Evolutionary conservation across 2,329 filamentous ascomycete species (phyloP).

Genomic region (Colletotrichum orchidophilum): DNA sequence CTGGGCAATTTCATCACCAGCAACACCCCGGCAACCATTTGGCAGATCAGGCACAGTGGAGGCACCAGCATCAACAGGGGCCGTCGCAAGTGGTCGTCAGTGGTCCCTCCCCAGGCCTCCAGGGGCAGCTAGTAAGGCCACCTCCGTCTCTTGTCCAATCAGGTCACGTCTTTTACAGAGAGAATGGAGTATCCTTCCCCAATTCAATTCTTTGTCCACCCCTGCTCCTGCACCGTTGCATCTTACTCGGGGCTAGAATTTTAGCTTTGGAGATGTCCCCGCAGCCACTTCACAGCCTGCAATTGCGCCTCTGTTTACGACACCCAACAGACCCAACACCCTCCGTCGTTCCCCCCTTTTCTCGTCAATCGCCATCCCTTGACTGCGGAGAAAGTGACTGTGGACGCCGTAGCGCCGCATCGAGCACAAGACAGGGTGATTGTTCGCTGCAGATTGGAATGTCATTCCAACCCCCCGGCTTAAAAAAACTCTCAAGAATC

Average conservation of each 20-base stretch:
- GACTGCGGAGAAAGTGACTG: background rate
- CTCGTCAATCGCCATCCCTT: background rate
- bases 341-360: background rate
- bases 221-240: slow-evolving; percentile 13
- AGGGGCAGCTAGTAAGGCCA: slow-evolving; percentile 9
- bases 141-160: background rate
- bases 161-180: background rate
- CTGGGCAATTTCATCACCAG: slow-evolving; percentile 22
- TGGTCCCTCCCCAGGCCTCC: background rate
- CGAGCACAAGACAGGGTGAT: background rate
- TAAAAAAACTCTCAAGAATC: background rate
- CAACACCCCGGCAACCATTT: slow-evolving; percentile 19
- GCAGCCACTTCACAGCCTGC: background rate
- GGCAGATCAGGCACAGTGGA: slow-evolving; percentile 28
- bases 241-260: background rate
- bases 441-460: background rate
- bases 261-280: slow-evolving; percentile 11
- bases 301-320: slow-evolving; percentile 12
- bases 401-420: background rate
- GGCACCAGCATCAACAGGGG: slow-evolving; percentile 7
- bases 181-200: background rate
- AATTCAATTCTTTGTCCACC: background rate
- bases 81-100: background rate
- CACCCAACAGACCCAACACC: background rate
- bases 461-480: background rate